A percentile compares a stretch with the other conserved stretches of the same genome.
phyloP scores from a whole-genome alignment of 192 early-diverging fungal species.

The Phlyctochytrium planicorne region DNA sequence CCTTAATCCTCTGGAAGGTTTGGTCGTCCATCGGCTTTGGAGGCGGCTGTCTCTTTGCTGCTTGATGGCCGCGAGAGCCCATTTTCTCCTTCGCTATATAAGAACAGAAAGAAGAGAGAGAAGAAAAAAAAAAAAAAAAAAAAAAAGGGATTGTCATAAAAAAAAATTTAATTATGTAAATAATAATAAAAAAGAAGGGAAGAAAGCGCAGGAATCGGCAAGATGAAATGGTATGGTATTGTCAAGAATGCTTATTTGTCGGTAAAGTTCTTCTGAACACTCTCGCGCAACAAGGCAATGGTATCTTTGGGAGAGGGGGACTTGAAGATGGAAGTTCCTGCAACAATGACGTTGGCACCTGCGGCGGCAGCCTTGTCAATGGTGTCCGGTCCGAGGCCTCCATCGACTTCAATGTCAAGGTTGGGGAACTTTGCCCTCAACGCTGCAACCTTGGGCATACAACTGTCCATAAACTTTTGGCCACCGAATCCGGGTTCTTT shows the following conservation, averaged over 20 bases:
- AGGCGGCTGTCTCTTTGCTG: slow-evolving; percentile 45
- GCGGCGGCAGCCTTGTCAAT: slow-evolving; percentile 84
- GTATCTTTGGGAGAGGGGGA: slow-evolving; percentile 58
- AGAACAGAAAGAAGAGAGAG: too few species aligned
- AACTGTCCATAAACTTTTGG: slow-evolving; percentile 87
- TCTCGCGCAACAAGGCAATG: neutral
- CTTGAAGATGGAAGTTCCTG: slow-evolving; percentile 89
- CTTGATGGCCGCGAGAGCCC: slow-evolving; percentile 46
- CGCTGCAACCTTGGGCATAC: slow-evolving; percentile 79
- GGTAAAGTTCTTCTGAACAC: neutral
- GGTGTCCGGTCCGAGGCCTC: slow-evolving; percentile 79
- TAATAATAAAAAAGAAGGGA: too few species aligned
- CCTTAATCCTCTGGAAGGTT: slow-evolving; percentile 28
- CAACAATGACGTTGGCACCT: slow-evolving; percentile 98
- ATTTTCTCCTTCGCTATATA: too few species aligned
- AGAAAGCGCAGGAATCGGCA: too few species aligned
- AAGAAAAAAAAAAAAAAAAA: slow-evolving; percentile 11
- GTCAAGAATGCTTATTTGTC: too few species aligned
- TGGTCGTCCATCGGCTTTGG: slow-evolving; percentile 39
- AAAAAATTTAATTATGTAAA: too few species aligned
- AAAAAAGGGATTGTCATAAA: too few species aligned
- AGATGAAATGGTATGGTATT: too few species aligned
- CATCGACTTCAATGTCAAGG: slow-evolving; percentile 94
- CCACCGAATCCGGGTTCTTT: slow-evolving; percentile 94
- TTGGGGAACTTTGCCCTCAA: slow-evolving; percentile 77